phyloP scores from a whole-genome alignment of 148 eudicot genomes.

The Chenopodium album region DNA sequence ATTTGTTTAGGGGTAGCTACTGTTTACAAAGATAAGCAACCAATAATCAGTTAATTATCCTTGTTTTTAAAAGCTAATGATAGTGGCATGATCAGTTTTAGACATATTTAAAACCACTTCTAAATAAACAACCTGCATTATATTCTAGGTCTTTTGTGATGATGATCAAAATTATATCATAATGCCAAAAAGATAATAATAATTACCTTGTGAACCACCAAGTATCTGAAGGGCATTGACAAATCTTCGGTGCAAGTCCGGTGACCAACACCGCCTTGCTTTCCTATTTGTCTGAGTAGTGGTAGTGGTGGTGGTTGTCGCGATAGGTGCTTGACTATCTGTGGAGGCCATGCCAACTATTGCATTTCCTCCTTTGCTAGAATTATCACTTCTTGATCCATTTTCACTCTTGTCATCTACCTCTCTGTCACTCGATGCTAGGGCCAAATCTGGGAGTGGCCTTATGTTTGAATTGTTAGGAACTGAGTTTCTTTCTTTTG shows the following conservation, averaged over 20 bases:
- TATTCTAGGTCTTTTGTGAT: background rate
- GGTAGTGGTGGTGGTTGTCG: conserved; percentile 20
- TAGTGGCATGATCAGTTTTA: conserved; percentile 9
- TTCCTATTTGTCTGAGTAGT: conserved; percentile 60
- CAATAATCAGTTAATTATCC: conserved; percentile 14
- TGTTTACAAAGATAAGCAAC: conserved; percentile 34
- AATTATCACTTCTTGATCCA: conserved; percentile 41
- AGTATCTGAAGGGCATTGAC: conserved; percentile 95
- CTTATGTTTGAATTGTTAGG: conserved; percentile 16
- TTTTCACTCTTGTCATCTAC: conserved; percentile 49
- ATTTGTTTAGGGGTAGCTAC: conserved; percentile 99
- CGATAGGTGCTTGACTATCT: conserved; percentile 36
- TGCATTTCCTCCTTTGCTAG: conserved; percentile 34
- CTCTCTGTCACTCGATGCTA: conserved; percentile 53
- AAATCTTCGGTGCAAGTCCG: conserved; percentile 95
- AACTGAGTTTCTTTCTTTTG: conserved; percentile 43
- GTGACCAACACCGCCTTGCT: conserved; percentile 96
- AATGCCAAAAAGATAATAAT: background rate
- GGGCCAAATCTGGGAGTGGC: conserved; percentile 59
- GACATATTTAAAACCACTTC: background rate
- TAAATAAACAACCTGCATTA: background rate
- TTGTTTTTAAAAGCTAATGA: conserved; percentile 18
- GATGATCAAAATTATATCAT: background rate
- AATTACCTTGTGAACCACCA: conserved; percentile 96
- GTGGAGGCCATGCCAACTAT: conserved; percentile 12